Base-by-base conservation (phyloP, 495 filamentous ascomycete genomes). In the Beverwykella pulmonaria region DNA sequence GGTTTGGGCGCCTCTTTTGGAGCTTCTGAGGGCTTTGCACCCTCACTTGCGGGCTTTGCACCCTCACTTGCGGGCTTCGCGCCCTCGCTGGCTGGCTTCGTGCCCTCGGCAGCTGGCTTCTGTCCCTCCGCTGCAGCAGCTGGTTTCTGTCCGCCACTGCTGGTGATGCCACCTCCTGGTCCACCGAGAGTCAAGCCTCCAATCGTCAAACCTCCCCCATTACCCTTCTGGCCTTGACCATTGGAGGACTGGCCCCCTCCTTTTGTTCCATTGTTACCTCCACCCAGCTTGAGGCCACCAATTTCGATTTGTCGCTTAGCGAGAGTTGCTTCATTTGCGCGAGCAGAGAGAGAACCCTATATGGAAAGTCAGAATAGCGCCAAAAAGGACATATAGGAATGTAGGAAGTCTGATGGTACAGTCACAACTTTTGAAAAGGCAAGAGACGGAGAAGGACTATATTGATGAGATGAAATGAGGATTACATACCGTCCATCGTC, bases 141-240 rank as follows among this genome's bases (percentile, higher is more conserved):
- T 34, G 20, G 27, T n/a, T 57, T 57, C 32, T 57, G 54, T 23
- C 32, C 54, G 19, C 54, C 54, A 41, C 27, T 49, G 29, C 25
- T 15, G 7, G 52, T 30, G 44, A 65, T 65, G 30, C 63, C 63
- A 25, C 63, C 63, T 3, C 63, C 63, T 7, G 63, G 44, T 17
- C 63, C 63, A 15, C 63, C 63, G 14, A 65, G 46, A 44, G 63
- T 65, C 44, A 65, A 46, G 1, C 63, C 63, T 29, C 63, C 63
- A 44, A 65, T 65, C n/a, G 41, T 52, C 55, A 65, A 22, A 1
- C 54, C 63, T 19, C 53, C 63, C 2, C 55, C 55, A 41, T 53
- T 27, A 10, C 34, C 34, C 34, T 25, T 3, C 14, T 59, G 39
- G 14, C 23, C 39, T 36, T 19, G 44, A 19, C 34, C 52, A 10